Evolutionary conservation across 139 green algal genomes (phyloP).

Genomic region (Volvox africanus): DNA sequence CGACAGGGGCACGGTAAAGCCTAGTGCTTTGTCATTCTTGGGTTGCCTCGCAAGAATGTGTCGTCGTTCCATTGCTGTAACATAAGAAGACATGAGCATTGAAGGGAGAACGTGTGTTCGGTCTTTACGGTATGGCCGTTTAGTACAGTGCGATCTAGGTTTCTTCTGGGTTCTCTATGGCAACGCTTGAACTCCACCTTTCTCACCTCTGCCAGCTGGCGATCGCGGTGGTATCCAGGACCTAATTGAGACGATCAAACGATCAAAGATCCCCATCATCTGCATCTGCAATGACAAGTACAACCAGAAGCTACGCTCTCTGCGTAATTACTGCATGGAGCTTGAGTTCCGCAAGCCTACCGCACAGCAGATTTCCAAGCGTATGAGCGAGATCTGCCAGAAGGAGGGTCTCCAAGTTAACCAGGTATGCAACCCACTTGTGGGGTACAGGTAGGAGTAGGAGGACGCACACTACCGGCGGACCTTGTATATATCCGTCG

Average conservation of each 20-base stretch:
- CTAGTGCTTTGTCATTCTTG: no score
- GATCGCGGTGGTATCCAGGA: constrained; percentile 95
- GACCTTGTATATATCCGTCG: no score
- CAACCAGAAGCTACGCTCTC: constrained; percentile 87
- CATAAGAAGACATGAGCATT: no score
- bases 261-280: constrained; percentile 94
- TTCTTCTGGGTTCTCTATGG: no score
- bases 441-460: no score
- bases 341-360: constrained; percentile 91
- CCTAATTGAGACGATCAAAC: constrained; percentile 93
- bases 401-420: constrained; percentile 85
- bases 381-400: constrained; percentile 80
- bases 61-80: no score
- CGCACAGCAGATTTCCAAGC: constrained; percentile 83
- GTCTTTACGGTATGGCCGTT: no score
- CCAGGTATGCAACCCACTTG: constrained; percentile 42
- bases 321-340: constrained; percentile 92
- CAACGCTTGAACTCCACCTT: background rate
- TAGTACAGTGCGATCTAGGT: no score
- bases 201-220: constrained; percentile 60
- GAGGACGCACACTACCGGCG: no score
- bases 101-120: no score
- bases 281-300: constrained; percentile 99
- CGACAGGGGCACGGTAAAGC: no score
- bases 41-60: no score